phyloP scores from a whole-genome alignment of 1,284 basidiomycete genomes.

The Golubevia sp. region DNA sequence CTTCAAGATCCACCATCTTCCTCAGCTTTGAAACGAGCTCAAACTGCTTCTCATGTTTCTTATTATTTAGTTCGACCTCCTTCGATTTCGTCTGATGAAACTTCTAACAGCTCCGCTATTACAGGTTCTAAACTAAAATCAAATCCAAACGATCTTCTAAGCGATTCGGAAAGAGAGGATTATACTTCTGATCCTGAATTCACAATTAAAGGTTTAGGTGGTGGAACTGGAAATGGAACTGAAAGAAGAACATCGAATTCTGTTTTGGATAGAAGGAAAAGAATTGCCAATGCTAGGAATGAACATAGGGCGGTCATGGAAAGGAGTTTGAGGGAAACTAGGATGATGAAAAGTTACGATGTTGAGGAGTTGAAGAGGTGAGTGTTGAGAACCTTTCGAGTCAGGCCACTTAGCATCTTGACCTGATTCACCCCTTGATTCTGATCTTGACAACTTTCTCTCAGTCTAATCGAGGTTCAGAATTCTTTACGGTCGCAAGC shows the following conservation, averaged over 20 bases:
- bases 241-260: not conserved
- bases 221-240: not conserved
- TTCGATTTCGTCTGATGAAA: too few relatives aligned
- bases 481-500: not conserved
- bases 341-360: conserved; percentile 3
- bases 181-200: not conserved
- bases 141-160: not conserved
- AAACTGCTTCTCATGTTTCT: too few relatives aligned
- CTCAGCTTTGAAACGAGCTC: not conserved
- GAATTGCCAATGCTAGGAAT: not conserved
- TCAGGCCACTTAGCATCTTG: too few relatives aligned
- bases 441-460: not conserved
- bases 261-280: not conserved
- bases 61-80: too few relatives aligned
- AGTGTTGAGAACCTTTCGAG: not conserved
- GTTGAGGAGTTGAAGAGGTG: conserved; percentile 1
- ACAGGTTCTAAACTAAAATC: too few relatives aligned
- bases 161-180: not conserved
- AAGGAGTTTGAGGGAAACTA: conserved; percentile 3
- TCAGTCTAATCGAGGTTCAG: not conserved
- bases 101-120: not conserved
- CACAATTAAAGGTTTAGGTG: too few relatives aligned
- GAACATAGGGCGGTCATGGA: not conserved
- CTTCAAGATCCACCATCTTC: not conserved
- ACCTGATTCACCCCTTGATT: not conserved